Evolutionary conservation across 2,329 filamentous ascomycete species (phyloP).

Genomic region (Calonectria crousiana): DNA sequence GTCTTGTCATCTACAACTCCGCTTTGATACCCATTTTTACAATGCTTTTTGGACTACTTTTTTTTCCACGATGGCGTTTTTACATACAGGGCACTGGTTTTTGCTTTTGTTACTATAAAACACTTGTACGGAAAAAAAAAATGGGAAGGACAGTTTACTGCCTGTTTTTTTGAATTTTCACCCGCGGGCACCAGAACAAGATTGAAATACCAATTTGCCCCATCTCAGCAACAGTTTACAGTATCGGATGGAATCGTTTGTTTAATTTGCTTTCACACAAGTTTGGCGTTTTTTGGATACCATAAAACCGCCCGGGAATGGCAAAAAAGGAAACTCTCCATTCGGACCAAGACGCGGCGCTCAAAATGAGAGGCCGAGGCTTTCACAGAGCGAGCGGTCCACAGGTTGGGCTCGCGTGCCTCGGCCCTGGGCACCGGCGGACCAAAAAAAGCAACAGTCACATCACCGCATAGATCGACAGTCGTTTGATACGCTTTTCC

Average conservation of each 20-base stretch:
- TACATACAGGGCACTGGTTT: conserved; percentile 24
- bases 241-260: conserved; percentile 36
- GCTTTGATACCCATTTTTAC: conserved; percentile 41
- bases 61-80: conserved; percentile 41
- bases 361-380: conserved; percentile 4
- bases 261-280: conserved; percentile 36
- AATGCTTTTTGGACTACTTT: conserved; percentile 33
- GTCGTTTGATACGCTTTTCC: conserved; percentile 35
- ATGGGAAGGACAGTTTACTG: conserved; percentile 34
- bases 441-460: conserved; percentile 25
- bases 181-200: conserved; percentile 39
- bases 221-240: conserved; percentile 36
- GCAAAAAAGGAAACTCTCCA: conserved; percentile 38
- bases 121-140: conserved; percentile 19
- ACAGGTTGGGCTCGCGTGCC: conserved; percentile 36
- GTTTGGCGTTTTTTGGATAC: conserved; percentile 39
- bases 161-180: conserved; percentile 34
- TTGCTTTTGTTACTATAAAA: conserved; percentile 34
- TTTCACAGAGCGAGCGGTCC: conserved; percentile 17
- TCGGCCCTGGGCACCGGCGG: neutral
- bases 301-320: conserved; percentile 33
- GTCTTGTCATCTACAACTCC: conserved; percentile 37
- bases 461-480: conserved; percentile 40
- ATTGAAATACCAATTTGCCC: conserved; percentile 36
- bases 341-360: conserved; percentile 30